Base-by-base conservation (phyloP, 495 filamentous ascomycete genomes). In the Hypoxylon trugodes region DNA sequence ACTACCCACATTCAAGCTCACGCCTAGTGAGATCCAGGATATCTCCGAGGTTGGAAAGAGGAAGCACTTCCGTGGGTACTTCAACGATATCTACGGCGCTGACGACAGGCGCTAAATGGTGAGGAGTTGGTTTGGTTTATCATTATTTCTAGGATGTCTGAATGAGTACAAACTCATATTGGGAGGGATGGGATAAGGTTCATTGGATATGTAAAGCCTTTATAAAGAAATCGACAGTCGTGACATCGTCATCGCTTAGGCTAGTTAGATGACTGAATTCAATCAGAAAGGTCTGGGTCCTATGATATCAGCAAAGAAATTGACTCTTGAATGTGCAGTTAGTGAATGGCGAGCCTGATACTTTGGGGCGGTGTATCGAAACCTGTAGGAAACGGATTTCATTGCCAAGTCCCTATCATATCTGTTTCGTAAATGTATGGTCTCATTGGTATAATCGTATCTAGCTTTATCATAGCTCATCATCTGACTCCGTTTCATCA, bases 21-120 rank as follows among this genome's bases (percentile, higher is more conserved):
- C 87, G 1, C 84, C 86, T 0, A 73, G 79, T 48, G 93, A 96
- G 77, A 77, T 94, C 3, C 73, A 86, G 52, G 82, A 89, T 66
- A 88, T 96, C 54, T 73, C 77, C 4, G 72, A 78, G 55, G 30
- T 81, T 25, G 91, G 91, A 0, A 75, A 78, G 65, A 69, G 86
- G 79, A 88, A 89, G 76, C 86, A 92, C 75, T 90, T 76, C 61
- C 80, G 90, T 41, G 85, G 78, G 0, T 94, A 87, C 66, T 94
- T 89, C 87, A 74, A 54, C 22, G 71, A 82, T 5, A 84, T 86
- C 42, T 89, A 87, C 74, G 81, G 71, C 0, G 69, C 69, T 9
- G 82, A 86, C 68, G 90, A 93, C 69, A 76, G 83, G 48, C 82
- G 82, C 7, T 88, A 70, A 65, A 51, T 4, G 15, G 5, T 43